Evolutionary conservation across 1,284 basidiomycete species (phyloP).

Genomic region (Somion occarium): DNA sequence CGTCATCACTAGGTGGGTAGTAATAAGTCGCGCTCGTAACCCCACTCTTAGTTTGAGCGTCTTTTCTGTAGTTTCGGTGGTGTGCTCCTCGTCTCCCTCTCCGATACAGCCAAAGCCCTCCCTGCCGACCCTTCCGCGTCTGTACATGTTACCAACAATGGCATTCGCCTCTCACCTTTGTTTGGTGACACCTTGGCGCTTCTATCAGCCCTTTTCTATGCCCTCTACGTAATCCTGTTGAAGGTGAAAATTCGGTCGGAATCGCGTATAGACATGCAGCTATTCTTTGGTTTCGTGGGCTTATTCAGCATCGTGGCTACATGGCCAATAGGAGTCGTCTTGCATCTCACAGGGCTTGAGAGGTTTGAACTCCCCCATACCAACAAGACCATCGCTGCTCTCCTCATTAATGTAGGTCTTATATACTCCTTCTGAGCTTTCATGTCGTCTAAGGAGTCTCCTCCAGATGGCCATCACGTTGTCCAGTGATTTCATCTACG

Average conservation of each 20-base stretch:
- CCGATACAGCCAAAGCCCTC: slow-evolving; percentile 50
- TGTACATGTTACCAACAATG: neutral
- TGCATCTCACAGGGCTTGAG: slow-evolving; percentile 79
- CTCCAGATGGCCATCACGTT: slow-evolving; percentile 80
- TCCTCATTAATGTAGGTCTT: slow-evolving; percentile 69
- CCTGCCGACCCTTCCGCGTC: slow-evolving; percentile 11
- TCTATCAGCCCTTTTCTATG: slow-evolving; percentile 83
- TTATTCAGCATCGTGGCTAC: slow-evolving; percentile 81
- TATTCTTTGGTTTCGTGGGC: slow-evolving; percentile 94
- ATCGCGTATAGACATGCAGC: slow-evolving; percentile 86
- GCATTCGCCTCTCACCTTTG: slow-evolving; percentile 28
- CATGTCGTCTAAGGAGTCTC: slow-evolving; percentile 1
- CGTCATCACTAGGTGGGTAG: slow-evolving; percentile 70
- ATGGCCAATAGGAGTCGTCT: slow-evolving; percentile 79
- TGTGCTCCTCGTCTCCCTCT: slow-evolving; percentile 81
- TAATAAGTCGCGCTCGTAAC: neutral
- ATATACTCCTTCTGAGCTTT: neutral
- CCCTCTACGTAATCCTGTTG: slow-evolving; percentile 88
- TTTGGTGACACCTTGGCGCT: slow-evolving; percentile 81
- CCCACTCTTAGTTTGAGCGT: slow-evolving; percentile 2
- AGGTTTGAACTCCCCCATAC: slow-evolving; percentile 70
- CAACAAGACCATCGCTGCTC: slow-evolving; percentile 53
- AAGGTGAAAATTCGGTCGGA: slow-evolving; percentile 85
- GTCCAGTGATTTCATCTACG: slow-evolving; percentile 84
- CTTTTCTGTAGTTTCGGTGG: slow-evolving; percentile 66